A percentile compares a stretch with the other conserved stretches of the same genome.
Evolutionary conservation across 2,329 filamentous ascomycete genomes (phyloP).

Genomic region (Claviceps fusiformis): DNA sequence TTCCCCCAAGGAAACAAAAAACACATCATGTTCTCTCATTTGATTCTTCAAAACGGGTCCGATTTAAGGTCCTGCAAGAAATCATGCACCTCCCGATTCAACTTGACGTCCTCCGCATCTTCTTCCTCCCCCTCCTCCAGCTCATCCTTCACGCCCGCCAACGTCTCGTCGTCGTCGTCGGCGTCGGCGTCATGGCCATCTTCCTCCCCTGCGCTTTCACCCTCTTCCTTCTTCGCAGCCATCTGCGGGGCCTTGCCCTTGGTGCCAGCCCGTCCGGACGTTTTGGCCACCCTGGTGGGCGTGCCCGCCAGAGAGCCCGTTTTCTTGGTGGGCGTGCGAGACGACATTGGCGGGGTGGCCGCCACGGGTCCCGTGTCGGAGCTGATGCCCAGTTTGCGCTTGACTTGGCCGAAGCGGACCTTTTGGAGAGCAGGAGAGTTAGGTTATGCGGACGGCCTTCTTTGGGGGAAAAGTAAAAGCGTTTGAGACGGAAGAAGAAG

Average conservation of each 20-base stretch:
- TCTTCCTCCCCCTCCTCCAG: neutral
- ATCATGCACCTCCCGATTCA: neutral
- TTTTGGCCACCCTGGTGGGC: slow-evolving; percentile 19
- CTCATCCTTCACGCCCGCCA: slow-evolving; percentile 9
- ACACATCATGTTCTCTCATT: neutral
- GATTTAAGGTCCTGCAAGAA: neutral
- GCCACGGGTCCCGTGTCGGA: slow-evolving; percentile 10
- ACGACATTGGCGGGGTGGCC: slow-evolving; percentile 1
- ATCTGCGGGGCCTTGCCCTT: slow-evolving; percentile 12
- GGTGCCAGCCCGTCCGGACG: slow-evolving; percentile 10
- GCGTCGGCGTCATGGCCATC: slow-evolving; percentile 6
- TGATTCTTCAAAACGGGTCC: neutral
- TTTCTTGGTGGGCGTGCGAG: slow-evolving; percentile 12
- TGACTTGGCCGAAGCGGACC: slow-evolving; percentile 37
- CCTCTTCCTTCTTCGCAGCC: slow-evolving; percentile 8
- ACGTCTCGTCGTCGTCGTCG: slow-evolving; percentile 7
- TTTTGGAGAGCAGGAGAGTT: slow-evolving; percentile 7
- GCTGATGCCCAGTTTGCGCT: slow-evolving; percentile 28
- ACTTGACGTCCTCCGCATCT: neutral
- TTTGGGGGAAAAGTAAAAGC: too few species aligned
- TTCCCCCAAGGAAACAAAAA: neutral
- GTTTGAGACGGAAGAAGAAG: too few species aligned
- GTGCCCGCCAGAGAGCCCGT: slow-evolving; percentile 5
- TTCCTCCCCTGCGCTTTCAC: slow-evolving; percentile 1
- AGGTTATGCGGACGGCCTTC: neutral